Evolutionary conservation across 2,329 filamentous ascomycete species (phyloP).

Genomic region (Berkeleyomyces basicola): DNA sequence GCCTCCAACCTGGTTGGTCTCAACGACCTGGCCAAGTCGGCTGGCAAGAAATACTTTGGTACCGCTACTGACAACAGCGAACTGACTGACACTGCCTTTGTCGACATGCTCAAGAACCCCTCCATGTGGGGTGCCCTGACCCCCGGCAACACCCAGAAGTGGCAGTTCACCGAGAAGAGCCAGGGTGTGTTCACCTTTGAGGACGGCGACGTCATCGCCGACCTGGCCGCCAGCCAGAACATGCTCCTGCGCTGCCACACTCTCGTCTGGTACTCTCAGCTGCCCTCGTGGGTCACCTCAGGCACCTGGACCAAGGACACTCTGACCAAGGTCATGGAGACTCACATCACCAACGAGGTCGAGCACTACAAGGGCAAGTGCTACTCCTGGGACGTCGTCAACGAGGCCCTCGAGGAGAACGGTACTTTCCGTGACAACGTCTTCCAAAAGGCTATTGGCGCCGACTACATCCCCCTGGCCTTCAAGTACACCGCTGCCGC

Average conservation of each 20-base stretch:
- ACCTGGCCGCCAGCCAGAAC: slow-evolving; percentile 25
- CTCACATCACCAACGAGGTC: slow-evolving; percentile 43
- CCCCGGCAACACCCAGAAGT: slow-evolving; percentile 43
- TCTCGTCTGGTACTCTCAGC: slow-evolving; percentile 32
- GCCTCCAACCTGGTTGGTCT: slow-evolving; percentile 23
- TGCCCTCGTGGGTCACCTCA: slow-evolving; percentile 19
- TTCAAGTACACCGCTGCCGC: slow-evolving; percentile 39
- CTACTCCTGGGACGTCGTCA: slow-evolving; percentile 49
- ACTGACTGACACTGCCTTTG: slow-evolving; percentile 29
- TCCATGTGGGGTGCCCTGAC: slow-evolving; percentile 46
- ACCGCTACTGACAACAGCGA: slow-evolving; percentile 39
- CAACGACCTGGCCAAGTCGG: slow-evolving; percentile 31
- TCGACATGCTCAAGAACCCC: slow-evolving; percentile 33
- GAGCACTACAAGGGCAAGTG: slow-evolving; percentile 42
- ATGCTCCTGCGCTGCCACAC: slow-evolving; percentile 43
- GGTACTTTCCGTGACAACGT: slow-evolving; percentile 35
- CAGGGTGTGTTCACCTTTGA: slow-evolving; percentile 44
- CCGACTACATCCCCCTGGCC: slow-evolving; percentile 39
- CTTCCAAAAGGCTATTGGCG: slow-evolving; percentile 39
- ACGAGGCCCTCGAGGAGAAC: slow-evolving; percentile 44
- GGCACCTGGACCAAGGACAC: slow-evolving; percentile 38
- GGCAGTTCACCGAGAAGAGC: slow-evolving; percentile 42
- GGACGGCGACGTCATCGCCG: slow-evolving; percentile 34
- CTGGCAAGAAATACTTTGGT: slow-evolving; percentile 43
- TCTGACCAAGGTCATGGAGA: slow-evolving; percentile 32